These are phyloP conservation scores for Clitopilus passeckerianus DNA, from an alignment of 768 basidiomycete species.

Conservation along the genomic window DNA sequence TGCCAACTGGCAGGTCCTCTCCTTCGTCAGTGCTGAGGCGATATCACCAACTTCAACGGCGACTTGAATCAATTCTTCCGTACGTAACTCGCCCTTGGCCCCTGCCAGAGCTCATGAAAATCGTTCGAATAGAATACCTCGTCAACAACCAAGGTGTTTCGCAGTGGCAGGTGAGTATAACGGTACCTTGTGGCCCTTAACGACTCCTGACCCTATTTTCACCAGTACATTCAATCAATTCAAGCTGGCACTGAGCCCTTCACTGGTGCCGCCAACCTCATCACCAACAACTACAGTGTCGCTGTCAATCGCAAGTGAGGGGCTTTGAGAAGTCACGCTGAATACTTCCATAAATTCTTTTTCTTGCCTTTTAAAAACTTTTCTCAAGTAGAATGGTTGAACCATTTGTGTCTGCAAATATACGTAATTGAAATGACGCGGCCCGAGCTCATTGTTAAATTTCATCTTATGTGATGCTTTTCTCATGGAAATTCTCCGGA, in stretches of 20 bases:
- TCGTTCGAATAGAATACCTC: slow-evolving; percentile 33
- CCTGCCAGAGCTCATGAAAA: neutral
- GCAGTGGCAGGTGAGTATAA: slow-evolving; percentile 32
- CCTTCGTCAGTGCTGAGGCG: slow-evolving; percentile 42
- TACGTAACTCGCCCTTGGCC: slow-evolving; percentile 18
- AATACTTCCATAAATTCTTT: no score
- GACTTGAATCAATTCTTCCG: slow-evolving; percentile 55
- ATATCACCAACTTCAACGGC: slow-evolving; percentile 45
- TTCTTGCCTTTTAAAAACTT: no score
- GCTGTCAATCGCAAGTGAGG: neutral
- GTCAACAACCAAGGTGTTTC: slow-evolving; percentile 42
- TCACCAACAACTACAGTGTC: slow-evolving; percentile 21
- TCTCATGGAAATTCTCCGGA: neutral
- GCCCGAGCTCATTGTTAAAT: neutral
- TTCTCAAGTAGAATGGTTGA: no score
- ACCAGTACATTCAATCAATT: slow-evolving; percentile 46
- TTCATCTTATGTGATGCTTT: neutral
- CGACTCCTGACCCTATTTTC: neutral
- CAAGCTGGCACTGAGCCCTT: slow-evolving; percentile 55
- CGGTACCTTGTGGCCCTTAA: neutral
- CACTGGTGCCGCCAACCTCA: slow-evolving; percentile 40
- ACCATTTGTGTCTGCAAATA: no score
- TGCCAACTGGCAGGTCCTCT: slow-evolving; percentile 49
- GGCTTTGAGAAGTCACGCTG: neutral
- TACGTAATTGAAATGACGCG: no score